Evolutionary conservation across 768 basidiomycete genomes (phyloP), one percentile per base, ranked within the genome.

Genomic region (Tulasnella sp.): DNA sequence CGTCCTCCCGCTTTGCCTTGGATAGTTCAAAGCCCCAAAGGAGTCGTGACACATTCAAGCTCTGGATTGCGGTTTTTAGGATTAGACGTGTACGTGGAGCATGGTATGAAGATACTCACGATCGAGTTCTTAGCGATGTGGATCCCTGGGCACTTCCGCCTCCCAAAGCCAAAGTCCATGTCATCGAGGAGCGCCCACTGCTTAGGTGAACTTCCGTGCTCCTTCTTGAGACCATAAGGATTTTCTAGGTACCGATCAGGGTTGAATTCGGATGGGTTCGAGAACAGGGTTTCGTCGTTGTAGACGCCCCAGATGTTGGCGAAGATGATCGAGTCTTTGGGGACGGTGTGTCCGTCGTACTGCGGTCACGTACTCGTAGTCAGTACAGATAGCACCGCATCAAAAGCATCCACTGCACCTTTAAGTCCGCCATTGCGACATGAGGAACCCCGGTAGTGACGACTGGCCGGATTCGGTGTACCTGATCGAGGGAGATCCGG

Each of bases 171-270:
- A 31, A 54, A 74, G 31, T 40, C 49, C 40, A 72, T 72, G 40
- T 72, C 71, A 2, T 72, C 71, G 25, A 45, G 40, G 19, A 72
- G 40, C 12, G 39, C 71, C 40, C 39, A 49, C 15, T 72, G 39
- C 31, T 42, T 72, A 25, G 58, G 29, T 12, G 58, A 64, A 14
- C 29, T 40, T 9, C 49, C 71, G 25, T 42, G 71, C 15, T 45
- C 71, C 39, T 72, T 72, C 49, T 72, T 72, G 7, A 72, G 49
- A 6, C 71, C 71, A 39, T 42, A 49, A 17, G 71, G 38, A 15
- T 40, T 42, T 42, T 40, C 39, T n/a, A 81, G 72, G 80, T 86
- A 87, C 72, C 89, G 84, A 54, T 88, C 86, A 6, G 89, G 89
- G 34, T 80, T 80, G 81, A 89, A 89, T 45, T 75, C 79, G 12